Evolutionary conservation across 441 rosid species (phyloP), one percentile per base, ranked within the genome.

Genomic region (Pelargonium cotyledonis): DNA sequence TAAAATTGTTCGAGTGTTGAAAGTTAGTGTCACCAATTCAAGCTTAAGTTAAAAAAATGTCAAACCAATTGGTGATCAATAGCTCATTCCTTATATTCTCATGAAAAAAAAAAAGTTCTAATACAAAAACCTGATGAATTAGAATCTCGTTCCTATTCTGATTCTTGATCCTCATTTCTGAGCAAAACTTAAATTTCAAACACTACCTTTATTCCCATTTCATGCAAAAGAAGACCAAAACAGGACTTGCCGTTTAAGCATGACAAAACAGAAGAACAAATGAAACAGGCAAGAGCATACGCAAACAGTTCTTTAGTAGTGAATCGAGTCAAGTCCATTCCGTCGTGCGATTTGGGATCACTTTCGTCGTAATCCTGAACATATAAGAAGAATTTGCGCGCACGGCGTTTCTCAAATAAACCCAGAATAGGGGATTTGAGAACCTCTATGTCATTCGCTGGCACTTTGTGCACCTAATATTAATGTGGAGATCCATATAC

Each of bases 381-480:
- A 62, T 86, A 89, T 62, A 86, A 73, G 82, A 92, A 85, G 80
- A 92, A 88, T 73, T 92, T 92, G 12, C 93, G 85, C 69, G 95
- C 90, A 16, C 95, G 88, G 29, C 98, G 96, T 80, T 92, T 92
- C 72, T 92, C 98, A 80, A 92, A 92, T 73, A 92, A 73, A 67
- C 98, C 98, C 98, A 89, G 89, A 58, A 92, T 83, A 49, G 98
- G 88, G 74, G 98, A 92, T 77, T 87, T 89, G 31, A 92, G 86
- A 1, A 96, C 98, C 72, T 92, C 98, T 86, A 89, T 81, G 76
- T 90, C 96, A 76, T 82, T 92, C 66, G 96, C 89, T 35, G 98
- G 98, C 72, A 92, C 98, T 73, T 90, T 92, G 78, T 92, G 91
- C 69, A 89, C 91, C 97, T 92, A 77, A 5, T 66, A 65, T 21